A percentile compares a stretch with the other conserved stretches of the same genome.
Conservation (phyloP, 306 rosid species). For the apple (Malus domestica) region DNA sequence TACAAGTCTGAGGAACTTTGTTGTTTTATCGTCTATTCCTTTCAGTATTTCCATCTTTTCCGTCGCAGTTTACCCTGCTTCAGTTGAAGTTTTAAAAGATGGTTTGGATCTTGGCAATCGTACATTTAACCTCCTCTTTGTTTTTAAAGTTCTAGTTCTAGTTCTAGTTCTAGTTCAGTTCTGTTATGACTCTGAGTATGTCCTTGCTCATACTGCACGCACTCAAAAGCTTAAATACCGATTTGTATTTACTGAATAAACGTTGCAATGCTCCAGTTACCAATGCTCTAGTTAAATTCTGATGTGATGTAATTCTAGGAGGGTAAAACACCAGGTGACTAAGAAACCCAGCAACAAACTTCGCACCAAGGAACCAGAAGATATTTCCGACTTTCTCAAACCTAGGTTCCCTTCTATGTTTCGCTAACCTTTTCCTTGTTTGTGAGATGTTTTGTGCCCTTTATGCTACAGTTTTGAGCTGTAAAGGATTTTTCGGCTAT, state of each 20-base stretch:
- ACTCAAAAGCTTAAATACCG: background rate
- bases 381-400: too few relatives aligned
- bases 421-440: background rate
- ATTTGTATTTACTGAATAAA: constrained; percentile 10
- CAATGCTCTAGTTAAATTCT: background rate
- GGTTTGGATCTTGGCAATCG: constrained; percentile 35
- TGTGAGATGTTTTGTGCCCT: background rate
- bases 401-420: too few relatives aligned
- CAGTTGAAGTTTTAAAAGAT: constrained; percentile 41
- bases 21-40: constrained; percentile 41
- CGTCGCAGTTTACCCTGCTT: constrained; percentile 39
- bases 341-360: background rate
- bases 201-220: constrained; percentile 7
- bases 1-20: constrained; percentile 28
- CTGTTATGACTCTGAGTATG: background rate
- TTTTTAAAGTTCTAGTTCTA: background rate
- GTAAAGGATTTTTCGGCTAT: background rate
- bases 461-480: background rate
- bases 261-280: background rate
- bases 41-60: constrained; percentile 40
- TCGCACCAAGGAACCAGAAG: background rate
- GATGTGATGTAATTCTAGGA: background rate
- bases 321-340: background rate
- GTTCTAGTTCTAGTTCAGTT: background rate
- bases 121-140: background rate